These are phyloP conservation scores for Aspergillus pseudonomiae DNA, from an alignment of 2,329 filamentous ascomycete species.

Conservation along the genomic window DNA sequence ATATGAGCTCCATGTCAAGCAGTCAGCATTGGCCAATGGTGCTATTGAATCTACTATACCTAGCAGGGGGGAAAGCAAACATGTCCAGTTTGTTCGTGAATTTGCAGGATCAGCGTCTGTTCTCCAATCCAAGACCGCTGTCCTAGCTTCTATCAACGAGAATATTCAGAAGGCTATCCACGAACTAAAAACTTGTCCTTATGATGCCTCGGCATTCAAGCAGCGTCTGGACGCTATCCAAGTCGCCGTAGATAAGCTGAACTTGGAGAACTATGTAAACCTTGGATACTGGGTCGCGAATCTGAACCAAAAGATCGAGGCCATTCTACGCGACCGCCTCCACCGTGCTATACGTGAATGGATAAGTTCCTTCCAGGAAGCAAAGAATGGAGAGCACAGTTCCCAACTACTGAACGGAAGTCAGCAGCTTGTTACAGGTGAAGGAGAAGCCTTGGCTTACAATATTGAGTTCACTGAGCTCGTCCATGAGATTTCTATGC, in stretches of 20 bases:
- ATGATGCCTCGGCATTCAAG: slow-evolving; percentile 78
- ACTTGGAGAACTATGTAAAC: slow-evolving; percentile 94
- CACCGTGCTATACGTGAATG: slow-evolving; percentile 81
- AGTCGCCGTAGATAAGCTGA: slow-evolving; percentile 90
- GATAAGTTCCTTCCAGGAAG: slow-evolving; percentile 80
- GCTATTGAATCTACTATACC: slow-evolving; percentile 60
- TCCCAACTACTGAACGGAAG: slow-evolving; percentile 26
- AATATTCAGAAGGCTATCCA: slow-evolving; percentile 78
- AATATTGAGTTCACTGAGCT: slow-evolving; percentile 54
- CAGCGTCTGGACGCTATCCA: slow-evolving; percentile 83
- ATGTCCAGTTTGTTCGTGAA: slow-evolving; percentile 94
- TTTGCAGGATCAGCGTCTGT: slow-evolving; percentile 86
- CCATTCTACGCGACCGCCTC: slow-evolving; percentile 78
- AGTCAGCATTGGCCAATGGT: slow-evolving; percentile 61
- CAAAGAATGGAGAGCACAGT: slow-evolving; percentile 34
- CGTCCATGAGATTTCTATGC: slow-evolving; percentile 93
- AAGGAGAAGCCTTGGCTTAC: slow-evolving; percentile 36
- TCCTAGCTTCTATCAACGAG: slow-evolving; percentile 76
- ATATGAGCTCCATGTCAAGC: slow-evolving; percentile 84
- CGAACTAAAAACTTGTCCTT: slow-evolving; percentile 82
- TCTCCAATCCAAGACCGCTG: slow-evolving; percentile 83
- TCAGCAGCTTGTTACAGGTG: slow-evolving; percentile 26
- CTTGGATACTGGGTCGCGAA: slow-evolving; percentile 85
- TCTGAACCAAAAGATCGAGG: slow-evolving; percentile 83
- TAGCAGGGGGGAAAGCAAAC: slow-evolving; percentile 78